Conservation (phyloP, 2,329 filamentous ascomycete genomes). For the Beauveria rudraprayagi region DNA sequence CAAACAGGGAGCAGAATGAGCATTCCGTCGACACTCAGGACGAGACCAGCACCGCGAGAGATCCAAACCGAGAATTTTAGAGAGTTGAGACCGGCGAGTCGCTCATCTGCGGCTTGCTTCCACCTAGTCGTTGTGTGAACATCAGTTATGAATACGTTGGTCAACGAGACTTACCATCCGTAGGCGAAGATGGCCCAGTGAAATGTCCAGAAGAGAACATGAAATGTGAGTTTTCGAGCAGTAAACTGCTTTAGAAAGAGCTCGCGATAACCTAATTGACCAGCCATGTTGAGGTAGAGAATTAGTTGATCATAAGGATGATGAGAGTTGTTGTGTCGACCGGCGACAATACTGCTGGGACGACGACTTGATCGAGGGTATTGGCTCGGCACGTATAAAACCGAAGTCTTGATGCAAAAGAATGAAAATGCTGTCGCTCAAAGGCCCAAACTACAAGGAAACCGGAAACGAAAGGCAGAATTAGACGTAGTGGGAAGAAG, state of each 20-base stretch:
- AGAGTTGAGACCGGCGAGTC: slow-evolving; percentile 69
- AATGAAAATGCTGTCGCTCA: not conserved
- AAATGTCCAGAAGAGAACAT: slow-evolving; percentile 70
- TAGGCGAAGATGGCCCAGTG: slow-evolving; percentile 73
- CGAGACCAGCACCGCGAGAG: slow-evolving; percentile 84
- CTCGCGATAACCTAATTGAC: slow-evolving; percentile 34
- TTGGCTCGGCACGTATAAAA: not conserved
- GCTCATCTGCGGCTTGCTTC: slow-evolving; percentile 61
- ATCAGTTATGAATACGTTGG: not conserved
- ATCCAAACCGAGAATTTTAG: slow-evolving; percentile 91
- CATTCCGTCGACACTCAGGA: slow-evolving; percentile 74
- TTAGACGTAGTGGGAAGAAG: slow-evolving; percentile 24
- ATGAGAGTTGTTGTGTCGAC: slow-evolving; percentile 40
- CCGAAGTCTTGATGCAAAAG: not conserved
- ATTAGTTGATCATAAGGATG: slow-evolving; percentile 14
- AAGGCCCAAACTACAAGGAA: not conserved
- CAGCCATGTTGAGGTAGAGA: slow-evolving; percentile 23
- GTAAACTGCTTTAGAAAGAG: slow-evolving; percentile 58
- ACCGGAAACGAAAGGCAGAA: not conserved
- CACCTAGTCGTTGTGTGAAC: slow-evolving; percentile 48
- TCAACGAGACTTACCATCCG: slow-evolving; percentile 62
- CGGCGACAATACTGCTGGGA: slow-evolving; percentile 35
- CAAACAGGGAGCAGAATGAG: slow-evolving; percentile 93
- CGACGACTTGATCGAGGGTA: not conserved
- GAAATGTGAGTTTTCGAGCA: slow-evolving; percentile 65